Base-by-base conservation (phyloP, 2,329 filamentous ascomycete genomes). In the Proliferodiscus dingleyae region DNA sequence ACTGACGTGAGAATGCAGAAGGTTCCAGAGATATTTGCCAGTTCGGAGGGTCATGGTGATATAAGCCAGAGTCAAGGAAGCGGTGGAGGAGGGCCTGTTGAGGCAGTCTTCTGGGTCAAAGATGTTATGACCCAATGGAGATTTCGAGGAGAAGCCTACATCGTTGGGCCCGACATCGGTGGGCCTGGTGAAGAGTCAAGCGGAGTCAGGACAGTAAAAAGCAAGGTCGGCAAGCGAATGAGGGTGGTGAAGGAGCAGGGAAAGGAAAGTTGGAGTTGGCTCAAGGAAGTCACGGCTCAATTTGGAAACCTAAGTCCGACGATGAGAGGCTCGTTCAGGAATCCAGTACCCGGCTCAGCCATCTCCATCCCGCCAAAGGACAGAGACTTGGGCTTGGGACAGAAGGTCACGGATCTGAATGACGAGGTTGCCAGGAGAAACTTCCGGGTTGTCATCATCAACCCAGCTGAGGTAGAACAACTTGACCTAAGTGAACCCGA, bases 1-100 rank as follows among this genome's bases (percentile, higher is more conserved):
- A 95, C 89, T 0, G 93, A 97, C 65, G 80, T 79, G 7, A 80
- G 91, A 37, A 95, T 94, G 88, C 77, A 82, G 49, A 97, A 97
- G 71, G 73, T 85, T 0, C 71, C 72, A 2, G 84, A 96, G 65
- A 66, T 97, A 3, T 78, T 82, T 51, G 70, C 68, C 5, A 73
- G 68, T 4, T 70, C 69, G 9, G 63, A 66, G 19, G 72, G 69
- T 6, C 67, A 72, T 41, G 72, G 73, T 5, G 63, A 67, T 24
- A 66, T 66, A 26, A 62, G 60, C 5, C 60, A 66, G 40, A 61
- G 68, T 57, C 53, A 71, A 66, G 71, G 80, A 45, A 74, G 72
- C 51, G 81, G 81, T 8, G 76, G 83, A 28, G 81, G 88, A 30
- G 81, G 81, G 1, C 74, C 77, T 2, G 80, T 91, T n/a, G 91